Base-by-base conservation (phyloP, 2,329 filamentous ascomycete genomes). In the Ascochyta fabae region DNA sequence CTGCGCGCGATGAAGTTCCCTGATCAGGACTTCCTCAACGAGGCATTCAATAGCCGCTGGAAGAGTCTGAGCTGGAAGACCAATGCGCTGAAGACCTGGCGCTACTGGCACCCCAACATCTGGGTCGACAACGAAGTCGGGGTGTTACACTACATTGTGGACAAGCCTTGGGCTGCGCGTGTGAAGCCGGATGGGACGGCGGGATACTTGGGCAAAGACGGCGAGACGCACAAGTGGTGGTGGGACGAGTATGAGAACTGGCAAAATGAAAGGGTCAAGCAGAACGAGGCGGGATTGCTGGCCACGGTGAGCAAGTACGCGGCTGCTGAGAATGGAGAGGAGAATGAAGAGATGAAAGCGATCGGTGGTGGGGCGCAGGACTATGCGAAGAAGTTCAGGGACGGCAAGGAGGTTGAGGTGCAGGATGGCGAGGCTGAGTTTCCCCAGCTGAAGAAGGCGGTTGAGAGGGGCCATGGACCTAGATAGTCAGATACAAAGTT, bases 1-100 rank as follows among this genome's bases (percentile, higher is more conserved):
- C 67, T 84, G 0, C 67, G 74, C 15, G 74, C 66, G 0, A 81
- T 81, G 70, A 76, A 79, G 52, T 84, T 84, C 57, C 82, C 81
- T 0, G 81, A 83, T 56, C 82, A 84, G 64, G 81, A 84, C 61
- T 83, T 84, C 53, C 66, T 84, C 1, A 81, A 80, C 16, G 75
- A 76, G 36, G 81, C 80, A 48, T 84, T 82, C 60, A 62, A 68
- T 0, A 68, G 72, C 13, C 73, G 70, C 36, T 83, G 81, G 81
- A 58, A 57, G 36, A 70, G 74, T 3, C 47, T 83, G 8, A 74
- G 75, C 1, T 84, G 81, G 81, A 78, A 79, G 46, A 81, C 76
- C 42, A 84, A 84, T 60, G 82, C 81, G 3, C 68, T 84, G 9
- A 84, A 84, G 68, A 84, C 81, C 10, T 81, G 80, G 77, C 70